Evolutionary conservation across 257 asterid species (phyloP).

Genomic region (Thymus mandschuricus): DNA sequence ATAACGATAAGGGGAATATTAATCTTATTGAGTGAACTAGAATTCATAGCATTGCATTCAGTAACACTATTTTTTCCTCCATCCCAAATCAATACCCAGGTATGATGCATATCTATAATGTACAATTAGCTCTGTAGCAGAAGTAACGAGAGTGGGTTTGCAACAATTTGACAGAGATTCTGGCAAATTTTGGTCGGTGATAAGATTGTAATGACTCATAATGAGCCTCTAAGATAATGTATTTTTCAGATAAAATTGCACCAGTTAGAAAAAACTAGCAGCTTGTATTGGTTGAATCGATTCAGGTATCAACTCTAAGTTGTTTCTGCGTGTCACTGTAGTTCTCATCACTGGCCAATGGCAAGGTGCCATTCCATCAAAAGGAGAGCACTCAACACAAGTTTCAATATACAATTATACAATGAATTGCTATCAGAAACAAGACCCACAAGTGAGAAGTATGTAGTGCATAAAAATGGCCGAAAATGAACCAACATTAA

Average conservation of each 20-base stretch:
- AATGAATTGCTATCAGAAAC: not conserved
- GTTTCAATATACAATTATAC: not conserved
- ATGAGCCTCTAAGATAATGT: not conserved
- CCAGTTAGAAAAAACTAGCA: not conserved
- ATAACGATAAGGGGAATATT: not conserved
- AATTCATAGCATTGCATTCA: not conserved
- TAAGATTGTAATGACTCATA: not conserved
- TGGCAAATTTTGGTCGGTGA: not conserved
- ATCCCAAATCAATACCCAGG: constrained; percentile 17
- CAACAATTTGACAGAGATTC: not conserved
- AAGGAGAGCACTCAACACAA: too few relatives aligned
- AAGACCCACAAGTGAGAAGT: not conserved
- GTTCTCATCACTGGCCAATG: not conserved
- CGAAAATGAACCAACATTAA: constrained; percentile 10
- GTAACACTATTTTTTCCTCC: too few relatives aligned
- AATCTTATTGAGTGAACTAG: not conserved
- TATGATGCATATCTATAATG: not conserved
- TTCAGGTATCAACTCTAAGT: not conserved
- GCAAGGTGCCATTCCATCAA: not conserved
- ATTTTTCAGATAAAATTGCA: not conserved
- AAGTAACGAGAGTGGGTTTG: not conserved
- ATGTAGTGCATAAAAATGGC: not conserved
- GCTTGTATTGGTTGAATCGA: not conserved
- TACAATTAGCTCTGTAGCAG: not conserved
- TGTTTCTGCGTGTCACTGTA: not conserved